Evolutionary conservation across 1,284 basidiomycete genomes (phyloP).

Genomic region (Pholiota adiposa): DNA sequence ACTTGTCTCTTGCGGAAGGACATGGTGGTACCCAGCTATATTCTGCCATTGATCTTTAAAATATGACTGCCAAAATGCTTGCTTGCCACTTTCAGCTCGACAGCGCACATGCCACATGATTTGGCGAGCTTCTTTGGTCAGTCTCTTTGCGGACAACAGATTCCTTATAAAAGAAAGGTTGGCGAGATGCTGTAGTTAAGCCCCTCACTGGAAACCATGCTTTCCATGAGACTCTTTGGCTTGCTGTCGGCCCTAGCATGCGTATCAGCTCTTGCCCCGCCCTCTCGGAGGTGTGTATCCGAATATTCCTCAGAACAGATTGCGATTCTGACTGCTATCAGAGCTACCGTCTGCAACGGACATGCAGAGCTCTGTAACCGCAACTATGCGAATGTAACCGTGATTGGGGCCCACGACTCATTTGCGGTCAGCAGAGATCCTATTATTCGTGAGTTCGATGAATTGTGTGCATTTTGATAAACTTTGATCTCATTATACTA

Average conservation of each 20-base stretch:
- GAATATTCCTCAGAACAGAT: neutral
- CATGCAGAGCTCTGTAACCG: constrained; percentile 62
- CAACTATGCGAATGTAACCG: constrained; percentile 64
- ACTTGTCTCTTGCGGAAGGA: neutral
- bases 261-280: neutral
- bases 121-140: neutral
- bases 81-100: neutral
- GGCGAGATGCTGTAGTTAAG: neutral
- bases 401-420: constrained; percentile 73
- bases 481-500: constrained; percentile 21
- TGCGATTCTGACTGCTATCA: constrained; percentile 14
- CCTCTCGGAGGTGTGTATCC: neutral
- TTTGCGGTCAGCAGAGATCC: constrained; percentile 61
- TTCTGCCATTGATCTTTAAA: neutral
- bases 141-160: neutral
- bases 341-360: constrained; percentile 55
- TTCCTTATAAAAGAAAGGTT: neutral
- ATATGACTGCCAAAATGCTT: neutral
- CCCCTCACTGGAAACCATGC: neutral
- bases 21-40: neutral
- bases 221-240: neutral
- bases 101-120: neutral
- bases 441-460: constrained; percentile 43
- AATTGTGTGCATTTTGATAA: neutral
- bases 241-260: neutral